Conservation (phyloP, 2,329 filamentous ascomycete species). For the Albophoma yamanashiensis region DNA sequence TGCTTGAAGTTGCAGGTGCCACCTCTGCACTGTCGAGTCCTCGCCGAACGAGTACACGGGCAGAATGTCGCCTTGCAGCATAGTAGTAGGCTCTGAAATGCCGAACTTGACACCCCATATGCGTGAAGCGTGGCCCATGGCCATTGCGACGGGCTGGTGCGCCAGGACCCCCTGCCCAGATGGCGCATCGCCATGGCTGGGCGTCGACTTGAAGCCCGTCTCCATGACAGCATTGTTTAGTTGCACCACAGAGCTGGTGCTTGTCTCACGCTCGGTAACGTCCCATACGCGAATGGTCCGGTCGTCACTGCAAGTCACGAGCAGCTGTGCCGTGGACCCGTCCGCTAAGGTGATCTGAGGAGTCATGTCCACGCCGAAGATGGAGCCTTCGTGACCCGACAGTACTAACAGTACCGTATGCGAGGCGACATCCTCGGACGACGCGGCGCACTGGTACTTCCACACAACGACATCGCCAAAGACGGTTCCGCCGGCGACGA, state of each 20-base stretch:
- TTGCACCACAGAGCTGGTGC: not conserved
- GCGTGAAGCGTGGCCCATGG: conserved; percentile 78
- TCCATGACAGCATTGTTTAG: conserved; percentile 17
- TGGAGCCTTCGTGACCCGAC: conserved; percentile 75
- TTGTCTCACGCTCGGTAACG: conserved; percentile 43
- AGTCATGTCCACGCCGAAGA: conserved; percentile 83
- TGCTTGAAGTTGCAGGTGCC: conserved; percentile 42
- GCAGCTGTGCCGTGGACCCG: conserved; percentile 41
- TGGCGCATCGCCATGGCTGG: conserved; percentile 11
- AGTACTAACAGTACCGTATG: conserved; percentile 38
- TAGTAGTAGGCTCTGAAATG: conserved; percentile 14
- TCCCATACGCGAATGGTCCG: conserved; percentile 85
- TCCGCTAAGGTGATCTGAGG: conserved; percentile 29
- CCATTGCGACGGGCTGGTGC: conserved; percentile 48
- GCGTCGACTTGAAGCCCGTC: conserved; percentile 48
- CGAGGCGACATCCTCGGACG: conserved; percentile 8
- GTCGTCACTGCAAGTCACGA: conserved; percentile 92
- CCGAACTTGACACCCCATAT: conserved; percentile 78
- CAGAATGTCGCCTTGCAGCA: conserved; percentile 9
- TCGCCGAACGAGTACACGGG: conserved; percentile 70
- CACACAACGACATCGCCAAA: conserved; percentile 92
- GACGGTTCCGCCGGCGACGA: conserved; percentile 81
- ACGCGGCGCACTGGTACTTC: conserved; percentile 43
- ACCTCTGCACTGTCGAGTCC: conserved; percentile 66
- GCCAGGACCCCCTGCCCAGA: conserved; percentile 9